Percentiles rank a stretch among this genome's conserved stretches.
These are phyloP conservation scores for Leccinum obscurum DNA, from an alignment of 768 basidiomycete genomes.

Conservation along the genomic window DNA sequence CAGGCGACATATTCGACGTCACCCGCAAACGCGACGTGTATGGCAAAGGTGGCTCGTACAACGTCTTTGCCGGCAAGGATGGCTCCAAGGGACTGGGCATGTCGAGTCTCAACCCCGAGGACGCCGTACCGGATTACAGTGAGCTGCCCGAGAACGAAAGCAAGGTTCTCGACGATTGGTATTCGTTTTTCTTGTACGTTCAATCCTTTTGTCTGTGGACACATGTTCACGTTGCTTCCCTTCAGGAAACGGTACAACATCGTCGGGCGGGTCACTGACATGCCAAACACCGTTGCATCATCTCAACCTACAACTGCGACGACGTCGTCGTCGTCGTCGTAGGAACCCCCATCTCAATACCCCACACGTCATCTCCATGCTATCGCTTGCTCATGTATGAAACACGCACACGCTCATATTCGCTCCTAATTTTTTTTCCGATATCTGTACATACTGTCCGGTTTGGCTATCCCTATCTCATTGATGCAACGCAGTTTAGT, in stretches of 20 bases:
- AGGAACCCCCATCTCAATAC: background rate
- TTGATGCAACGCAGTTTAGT: background rate
- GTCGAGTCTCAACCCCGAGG: slow-evolving; percentile 82
- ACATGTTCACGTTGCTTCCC: background rate
- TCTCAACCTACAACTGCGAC: background rate
- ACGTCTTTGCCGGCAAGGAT: slow-evolving; percentile 92
- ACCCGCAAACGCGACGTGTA: slow-evolving; percentile 84
- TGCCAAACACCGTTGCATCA: slow-evolving; percentile 40
- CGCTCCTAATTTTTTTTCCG: background rate
- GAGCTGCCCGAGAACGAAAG: slow-evolving; percentile 64
- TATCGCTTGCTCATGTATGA: background rate
- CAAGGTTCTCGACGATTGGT: slow-evolving; percentile 89
- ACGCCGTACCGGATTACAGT: slow-evolving; percentile 89
- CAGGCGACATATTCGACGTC: slow-evolving; percentile 88
- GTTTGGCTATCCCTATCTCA: background rate
- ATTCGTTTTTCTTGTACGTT: slow-evolving; percentile 81
- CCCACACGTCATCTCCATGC: background rate
- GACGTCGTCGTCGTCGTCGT: background rate
- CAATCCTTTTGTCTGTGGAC: background rate
- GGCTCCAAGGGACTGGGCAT: slow-evolving; percentile 86
- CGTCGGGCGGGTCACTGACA: slow-evolving; percentile 70
- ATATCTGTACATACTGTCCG: background rate
- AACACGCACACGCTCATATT: background rate
- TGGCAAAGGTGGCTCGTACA: slow-evolving; percentile 76
- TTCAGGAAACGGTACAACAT: slow-evolving; percentile 83